Evolutionary conservation across 1,284 basidiomycete genomes (phyloP), one percentile per base, ranked within the genome.

Genomic region (Trichosporon inkin): DNA sequence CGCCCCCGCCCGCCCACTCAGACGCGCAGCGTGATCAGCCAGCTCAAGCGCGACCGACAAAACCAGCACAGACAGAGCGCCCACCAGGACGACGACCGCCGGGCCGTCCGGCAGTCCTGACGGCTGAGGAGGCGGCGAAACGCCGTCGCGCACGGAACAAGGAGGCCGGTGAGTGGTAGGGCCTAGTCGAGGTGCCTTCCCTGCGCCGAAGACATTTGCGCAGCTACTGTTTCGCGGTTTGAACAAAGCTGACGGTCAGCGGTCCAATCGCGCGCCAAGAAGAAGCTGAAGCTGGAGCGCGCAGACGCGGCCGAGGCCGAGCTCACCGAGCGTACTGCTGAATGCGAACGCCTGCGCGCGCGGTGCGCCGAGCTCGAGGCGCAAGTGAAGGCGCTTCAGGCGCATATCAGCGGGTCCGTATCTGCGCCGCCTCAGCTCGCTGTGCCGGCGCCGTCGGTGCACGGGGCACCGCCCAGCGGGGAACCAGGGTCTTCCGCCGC

Each of bases 291-390:
- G 24, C 16, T 49, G 4, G 44, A 32, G 16, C 10, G 13, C 8
- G 44, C 44, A 10, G 44, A 13, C 2, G 16, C 6, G 24, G n/a
- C 44, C 4, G 44, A 16, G 7, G 22, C 24, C 22, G 14, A 49
- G 44, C 28, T 49, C 16, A 22, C 24, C 1, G 44, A 49, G 22
- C 44, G 44, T 3, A 32, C 44, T n/a, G 17, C 11, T 3, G 54
- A 55, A 36, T 55, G 54, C 39, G 54, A 55, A 6, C 16, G 16
- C 10, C 37, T 55, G 3, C 28, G 28, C 11, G 54, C 20, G 6
- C 37, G 54, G 14, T 55, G 54, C 17, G 37, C 54, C 22, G 32
- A 41, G 20, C 54, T 55, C 17, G 35, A 55, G 28, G 54, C 54
- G 4, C 19, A 37, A 10, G 35, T 37, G 6, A 53, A 39, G 32